Evolutionary conservation across 768 basidiomycete genomes (phyloP).

Genomic region (Lentinula sp.): DNA sequence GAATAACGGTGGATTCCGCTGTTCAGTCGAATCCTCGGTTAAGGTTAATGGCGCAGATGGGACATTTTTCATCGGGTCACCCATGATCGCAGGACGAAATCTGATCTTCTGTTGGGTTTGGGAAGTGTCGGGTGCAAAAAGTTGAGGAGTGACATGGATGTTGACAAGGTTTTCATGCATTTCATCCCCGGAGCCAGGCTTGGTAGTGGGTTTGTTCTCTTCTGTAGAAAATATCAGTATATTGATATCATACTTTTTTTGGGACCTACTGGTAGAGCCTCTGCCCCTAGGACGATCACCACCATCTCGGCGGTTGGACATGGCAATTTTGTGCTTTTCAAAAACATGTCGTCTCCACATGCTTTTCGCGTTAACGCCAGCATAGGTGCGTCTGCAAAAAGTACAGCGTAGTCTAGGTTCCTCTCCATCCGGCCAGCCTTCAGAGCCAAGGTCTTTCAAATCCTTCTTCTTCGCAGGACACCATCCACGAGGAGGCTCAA

Average conservation of each 20-base stretch:
- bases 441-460: conserved; percentile 58
- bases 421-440: conserved; percentile 77
- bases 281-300: conserved; percentile 60
- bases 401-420: conserved; percentile 78
- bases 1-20: conserved; percentile 2
- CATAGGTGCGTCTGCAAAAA: conserved; percentile 78
- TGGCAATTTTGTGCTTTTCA: conserved; percentile 87
- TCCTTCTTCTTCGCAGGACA: conserved; percentile 83
- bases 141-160: conserved; percentile 35
- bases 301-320: conserved; percentile 78
- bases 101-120: conserved; percentile 30
- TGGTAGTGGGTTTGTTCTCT: conserved; percentile 42
- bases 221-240: conserved; percentile 27
- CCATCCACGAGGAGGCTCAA: conserved; percentile 84
- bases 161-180: conserved; percentile 37
- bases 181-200: not conserved
- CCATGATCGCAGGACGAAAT: conserved; percentile 31
- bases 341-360: conserved; percentile 90
- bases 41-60: conserved; percentile 17
- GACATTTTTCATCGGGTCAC: conserved; percentile 9
- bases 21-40: conserved; percentile 4
- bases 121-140: conserved; percentile 23
- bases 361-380: conserved; percentile 84
- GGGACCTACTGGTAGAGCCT: conserved; percentile 54
- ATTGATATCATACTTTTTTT: too few species aligned